Evolutionary conservation across 345 rosid genomes (phyloP), one percentile per base, ranked within the genome.

Genomic region (Boechera divaricarpa): DNA sequence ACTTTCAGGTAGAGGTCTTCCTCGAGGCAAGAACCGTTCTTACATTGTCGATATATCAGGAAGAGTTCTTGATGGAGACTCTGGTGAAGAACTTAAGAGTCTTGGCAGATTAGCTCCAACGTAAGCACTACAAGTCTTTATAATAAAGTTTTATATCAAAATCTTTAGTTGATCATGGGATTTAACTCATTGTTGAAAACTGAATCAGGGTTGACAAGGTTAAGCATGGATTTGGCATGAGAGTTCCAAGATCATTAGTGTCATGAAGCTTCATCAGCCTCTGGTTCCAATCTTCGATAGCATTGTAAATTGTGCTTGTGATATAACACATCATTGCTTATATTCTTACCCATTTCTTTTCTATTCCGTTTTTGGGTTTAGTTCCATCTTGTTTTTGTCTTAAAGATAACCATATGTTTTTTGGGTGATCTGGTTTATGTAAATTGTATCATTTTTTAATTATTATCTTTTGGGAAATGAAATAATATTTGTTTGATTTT

Each of bases 71-170:
- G 96, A 90, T 67, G 93, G 89, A 61, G 91, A 87, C 57, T 83
- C 90, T 42, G 86, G 89, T 9, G 83, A 86, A 81, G 88, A 83
- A 73, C 87, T 91, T 3, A 80, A 89, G 33, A 52, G 84, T 69
- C 93, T 91, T 8, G 93, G 95, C 61, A 91, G 83, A 76, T 88
- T 91, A 55, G 97, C 97, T 68, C 97, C 97, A 3, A 88, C 97
- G 92, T 91, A 88, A 87, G 90, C 51, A 24, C 51, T 55, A 15
- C 5, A 59, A 55, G 3, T 44, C 16, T 32, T 11, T 56, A 13
- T 29, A 9, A 15, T 53, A 39, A 13, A 62, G 39, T 44, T 61
- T 49, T 36, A 10, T 15, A 65, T 54, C 16, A 12, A 3, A 10
- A 48, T 42, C 15, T 4, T 12, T 31, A 24, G 45, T 53, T 10